Conservation (phyloP, 257 asterid species). For the Scutellaria baicalensis region DNA sequence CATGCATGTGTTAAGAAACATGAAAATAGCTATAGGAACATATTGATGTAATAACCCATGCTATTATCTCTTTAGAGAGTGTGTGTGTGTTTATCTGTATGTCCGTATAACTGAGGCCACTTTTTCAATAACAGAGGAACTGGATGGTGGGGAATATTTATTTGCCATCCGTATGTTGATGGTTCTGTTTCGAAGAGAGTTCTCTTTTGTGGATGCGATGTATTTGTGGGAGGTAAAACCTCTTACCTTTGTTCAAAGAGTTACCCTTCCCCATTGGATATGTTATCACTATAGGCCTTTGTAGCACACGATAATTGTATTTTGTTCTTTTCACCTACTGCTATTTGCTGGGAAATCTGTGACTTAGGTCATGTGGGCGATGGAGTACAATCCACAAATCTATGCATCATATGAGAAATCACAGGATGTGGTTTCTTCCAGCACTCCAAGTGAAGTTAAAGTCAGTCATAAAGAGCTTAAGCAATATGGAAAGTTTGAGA, state of each 20-base stretch:
- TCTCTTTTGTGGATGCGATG: conserved; percentile 82
- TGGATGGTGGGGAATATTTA: conserved; percentile 94
- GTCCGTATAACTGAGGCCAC: neutral
- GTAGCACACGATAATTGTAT: neutral
- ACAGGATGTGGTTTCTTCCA: conserved; percentile 22
- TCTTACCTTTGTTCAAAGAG: neutral
- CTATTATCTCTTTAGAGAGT: neutral
- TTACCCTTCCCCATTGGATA: neutral
- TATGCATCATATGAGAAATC: conserved; percentile 58
- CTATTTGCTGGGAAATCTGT: neutral
- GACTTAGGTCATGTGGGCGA: conserved; percentile 94
- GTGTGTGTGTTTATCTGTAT: neutral
- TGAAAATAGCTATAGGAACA: neutral
- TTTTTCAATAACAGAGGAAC: conserved; percentile 61
- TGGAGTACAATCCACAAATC: conserved; percentile 88
- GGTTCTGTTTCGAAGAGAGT: conserved; percentile 94
- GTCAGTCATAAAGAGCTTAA: conserved; percentile 45
- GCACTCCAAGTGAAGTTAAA: conserved; percentile 30
- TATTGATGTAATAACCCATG: neutral
- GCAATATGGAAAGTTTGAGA: conserved; percentile 85
- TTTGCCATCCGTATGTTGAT: conserved; percentile 97
- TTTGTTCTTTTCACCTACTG: neutral
- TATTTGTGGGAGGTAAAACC: conserved; percentile 90
- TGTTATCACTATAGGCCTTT: neutral
- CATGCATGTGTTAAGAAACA: neutral